A percentile compares a stretch with the other conserved stretches of the same genome.
phyloP scores from a whole-genome alignment of 768 basidiomycete species.

The Gyrodon lividus region DNA sequence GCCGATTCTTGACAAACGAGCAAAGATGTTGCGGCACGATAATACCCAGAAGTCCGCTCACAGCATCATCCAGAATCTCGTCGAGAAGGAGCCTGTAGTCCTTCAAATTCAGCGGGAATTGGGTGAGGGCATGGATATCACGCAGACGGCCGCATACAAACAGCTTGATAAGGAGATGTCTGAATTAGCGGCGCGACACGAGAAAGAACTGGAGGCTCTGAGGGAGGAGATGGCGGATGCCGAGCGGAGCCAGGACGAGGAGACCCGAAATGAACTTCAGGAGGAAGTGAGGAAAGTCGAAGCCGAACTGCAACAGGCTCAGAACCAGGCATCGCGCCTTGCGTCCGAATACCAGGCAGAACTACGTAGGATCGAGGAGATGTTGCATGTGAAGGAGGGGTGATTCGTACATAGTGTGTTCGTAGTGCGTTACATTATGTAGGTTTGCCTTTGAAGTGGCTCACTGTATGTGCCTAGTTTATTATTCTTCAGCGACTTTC shows the following conservation, averaged over 20 bases:
- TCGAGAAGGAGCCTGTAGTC: slow-evolving; percentile 39
- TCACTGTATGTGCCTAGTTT: slow-evolving; percentile 15
- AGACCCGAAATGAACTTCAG: slow-evolving; percentile 44
- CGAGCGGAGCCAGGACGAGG: slow-evolving; percentile 44
- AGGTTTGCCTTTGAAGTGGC: slow-evolving; percentile 20
- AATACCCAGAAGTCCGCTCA: slow-evolving; percentile 44
- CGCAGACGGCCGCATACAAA: slow-evolving; percentile 52
- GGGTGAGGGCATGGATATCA: slow-evolving; percentile 44
- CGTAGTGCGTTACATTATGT: slow-evolving; percentile 22
- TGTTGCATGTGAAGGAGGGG: slow-evolving; percentile 31
- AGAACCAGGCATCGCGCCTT: slow-evolving; percentile 30
- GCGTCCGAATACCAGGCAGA: slow-evolving; percentile 35
- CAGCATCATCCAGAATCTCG: slow-evolving; percentile 42
- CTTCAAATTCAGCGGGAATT: slow-evolving; percentile 58
- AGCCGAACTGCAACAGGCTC: slow-evolving; percentile 26
- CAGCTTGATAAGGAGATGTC: slow-evolving; percentile 51
- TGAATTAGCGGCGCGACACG: slow-evolving; percentile 44
- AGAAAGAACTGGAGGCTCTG: slow-evolving; percentile 46
- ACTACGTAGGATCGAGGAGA: slow-evolving; percentile 34
- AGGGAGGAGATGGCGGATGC: slow-evolving; percentile 48
- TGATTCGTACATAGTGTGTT: slow-evolving; percentile 6
- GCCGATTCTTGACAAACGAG: slow-evolving; percentile 45
- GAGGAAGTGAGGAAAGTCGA: slow-evolving; percentile 36
- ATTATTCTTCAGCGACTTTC: slow-evolving; percentile 7
- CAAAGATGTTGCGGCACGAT: slow-evolving; percentile 42